phyloP scores from a whole-genome alignment of 495 filamentous ascomycete species.

The Neurospora africana region DNA sequence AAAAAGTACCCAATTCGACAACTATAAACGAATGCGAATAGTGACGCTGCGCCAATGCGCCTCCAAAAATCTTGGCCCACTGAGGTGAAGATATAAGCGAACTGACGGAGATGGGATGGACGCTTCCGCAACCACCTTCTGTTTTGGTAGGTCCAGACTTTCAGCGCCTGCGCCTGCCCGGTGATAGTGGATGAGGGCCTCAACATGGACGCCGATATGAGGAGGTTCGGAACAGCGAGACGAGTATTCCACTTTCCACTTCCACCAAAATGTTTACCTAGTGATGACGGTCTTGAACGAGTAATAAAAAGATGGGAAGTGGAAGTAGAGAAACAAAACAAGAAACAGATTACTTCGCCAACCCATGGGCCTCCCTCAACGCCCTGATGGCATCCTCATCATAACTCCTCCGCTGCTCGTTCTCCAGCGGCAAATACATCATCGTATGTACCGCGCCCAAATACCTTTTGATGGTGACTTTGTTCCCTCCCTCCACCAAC shows the following conservation, averaged over 20 bases:
- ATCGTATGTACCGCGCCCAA: slow-evolving; percentile 39
- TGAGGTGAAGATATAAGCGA: not conserved
- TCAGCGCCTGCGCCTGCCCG: not conserved
- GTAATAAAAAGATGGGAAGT: not conserved
- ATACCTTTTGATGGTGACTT: slow-evolving; percentile 38
- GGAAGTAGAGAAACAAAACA: not conserved
- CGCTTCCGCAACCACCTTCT: not conserved
- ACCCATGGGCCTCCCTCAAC: slow-evolving; percentile 22
- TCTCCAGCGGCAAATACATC: slow-evolving; percentile 30
- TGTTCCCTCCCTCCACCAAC: slow-evolving; percentile 34
- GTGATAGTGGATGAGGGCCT: not conserved
- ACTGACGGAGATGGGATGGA: not conserved
- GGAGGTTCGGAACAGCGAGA: not conserved
- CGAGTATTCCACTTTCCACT: not conserved
- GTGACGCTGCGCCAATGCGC: not conserved
- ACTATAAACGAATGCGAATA: not conserved
- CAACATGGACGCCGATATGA: not conserved
- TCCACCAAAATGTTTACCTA: no score
- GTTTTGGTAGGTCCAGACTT: not conserved
- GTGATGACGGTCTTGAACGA: not conserved
- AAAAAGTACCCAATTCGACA: not conserved
- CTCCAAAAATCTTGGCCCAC: not conserved
- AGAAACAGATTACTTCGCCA: not conserved
- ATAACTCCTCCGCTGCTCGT: slow-evolving; percentile 21
- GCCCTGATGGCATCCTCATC: slow-evolving; percentile 24